Evolutionary conservation across 257 asterid genomes (phyloP).

Genomic region (Leonotis leonurus): DNA sequence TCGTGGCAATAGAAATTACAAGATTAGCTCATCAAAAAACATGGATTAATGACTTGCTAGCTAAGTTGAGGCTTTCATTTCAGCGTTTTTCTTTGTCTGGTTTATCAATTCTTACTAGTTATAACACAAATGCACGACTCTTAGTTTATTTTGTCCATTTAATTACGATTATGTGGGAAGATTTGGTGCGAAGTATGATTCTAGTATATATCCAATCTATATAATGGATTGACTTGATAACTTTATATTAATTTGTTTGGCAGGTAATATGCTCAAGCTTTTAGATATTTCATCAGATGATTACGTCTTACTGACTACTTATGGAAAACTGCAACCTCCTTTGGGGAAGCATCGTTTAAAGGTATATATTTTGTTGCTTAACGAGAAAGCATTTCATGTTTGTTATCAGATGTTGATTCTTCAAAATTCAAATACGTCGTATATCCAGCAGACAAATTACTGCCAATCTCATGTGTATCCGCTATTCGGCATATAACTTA

Average conservation of each 20-base stretch:
- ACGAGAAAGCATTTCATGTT: not conserved
- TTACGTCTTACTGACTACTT: conserved; percentile 55
- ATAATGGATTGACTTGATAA: conserved; percentile 12
- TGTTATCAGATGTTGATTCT: not conserved
- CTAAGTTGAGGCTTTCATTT: not conserved
- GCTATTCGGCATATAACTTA: not conserved
- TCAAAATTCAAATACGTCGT: not conserved
- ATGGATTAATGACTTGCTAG: too few species aligned
- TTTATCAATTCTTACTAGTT: not conserved
- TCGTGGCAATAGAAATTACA: not conserved
- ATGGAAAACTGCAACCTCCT: conserved; percentile 88
- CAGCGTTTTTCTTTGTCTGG: conserved; percentile 9
- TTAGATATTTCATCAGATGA: conserved; percentile 64
- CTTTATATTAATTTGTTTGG: conserved; percentile 11
- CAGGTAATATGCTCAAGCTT: conserved; percentile 84
- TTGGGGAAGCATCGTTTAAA: conserved; percentile 86
- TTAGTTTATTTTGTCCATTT: not conserved
- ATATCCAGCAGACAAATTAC: conserved; percentile 3
- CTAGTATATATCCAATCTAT: conserved; percentile 10
- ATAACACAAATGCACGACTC: not conserved
- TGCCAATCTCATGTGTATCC: conserved; percentile 8
- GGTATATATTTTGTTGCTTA: conserved; percentile 34
- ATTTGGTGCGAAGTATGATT: not conserved
- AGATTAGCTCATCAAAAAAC: too few species aligned
- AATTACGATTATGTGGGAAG: not conserved